Conservation (phyloP, 352 stramenopile species). For the Globisporangium camurandrum region DNA sequence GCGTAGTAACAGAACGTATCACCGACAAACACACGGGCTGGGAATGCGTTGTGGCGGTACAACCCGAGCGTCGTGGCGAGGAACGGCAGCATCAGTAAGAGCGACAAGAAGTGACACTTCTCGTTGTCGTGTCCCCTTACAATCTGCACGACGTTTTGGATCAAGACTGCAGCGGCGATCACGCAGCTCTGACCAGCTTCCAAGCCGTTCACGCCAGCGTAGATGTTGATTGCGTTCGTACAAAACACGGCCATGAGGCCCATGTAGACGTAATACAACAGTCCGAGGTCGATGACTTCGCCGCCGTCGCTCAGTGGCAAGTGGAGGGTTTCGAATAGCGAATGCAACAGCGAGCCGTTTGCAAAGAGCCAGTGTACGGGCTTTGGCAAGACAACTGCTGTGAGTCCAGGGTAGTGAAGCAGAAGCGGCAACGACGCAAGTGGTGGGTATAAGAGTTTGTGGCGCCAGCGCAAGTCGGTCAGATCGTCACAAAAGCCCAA, state of each 20-base stretch:
- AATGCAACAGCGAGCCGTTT: constrained; percentile 48
- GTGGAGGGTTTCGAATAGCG: constrained; percentile 49
- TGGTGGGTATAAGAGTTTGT: constrained; percentile 96
- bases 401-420: constrained; percentile 95
- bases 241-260: constrained; percentile 98
- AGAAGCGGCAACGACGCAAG: constrained; percentile 96
- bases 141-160: constrained; percentile 96
- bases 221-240: constrained; percentile 99
- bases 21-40: constrained; percentile 96
- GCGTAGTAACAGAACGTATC: constrained; percentile 99
- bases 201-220: constrained; percentile 98
- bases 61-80: constrained; percentile 90
- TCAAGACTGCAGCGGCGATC: constrained; percentile 90
- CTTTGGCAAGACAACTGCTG: constrained; percentile 91
- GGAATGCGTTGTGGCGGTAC: constrained; percentile 97
- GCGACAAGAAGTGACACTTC: constrained; percentile 92
- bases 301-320: constrained; percentile 73
- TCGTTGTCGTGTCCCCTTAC: constrained; percentile 71
- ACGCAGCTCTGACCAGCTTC: constrained; percentile 94
- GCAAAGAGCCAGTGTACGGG: constrained; percentile 65
- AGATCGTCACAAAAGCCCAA: constrained; percentile 94
- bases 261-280: constrained; percentile 98
- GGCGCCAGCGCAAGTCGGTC: constrained; percentile 91
- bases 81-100: constrained; percentile 97
- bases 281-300: constrained; percentile 88